Evolutionary conservation across 2,329 filamentous ascomycete species (phyloP), one percentile per base, ranked within the genome.

Genomic region (Shiraia sp.): DNA sequence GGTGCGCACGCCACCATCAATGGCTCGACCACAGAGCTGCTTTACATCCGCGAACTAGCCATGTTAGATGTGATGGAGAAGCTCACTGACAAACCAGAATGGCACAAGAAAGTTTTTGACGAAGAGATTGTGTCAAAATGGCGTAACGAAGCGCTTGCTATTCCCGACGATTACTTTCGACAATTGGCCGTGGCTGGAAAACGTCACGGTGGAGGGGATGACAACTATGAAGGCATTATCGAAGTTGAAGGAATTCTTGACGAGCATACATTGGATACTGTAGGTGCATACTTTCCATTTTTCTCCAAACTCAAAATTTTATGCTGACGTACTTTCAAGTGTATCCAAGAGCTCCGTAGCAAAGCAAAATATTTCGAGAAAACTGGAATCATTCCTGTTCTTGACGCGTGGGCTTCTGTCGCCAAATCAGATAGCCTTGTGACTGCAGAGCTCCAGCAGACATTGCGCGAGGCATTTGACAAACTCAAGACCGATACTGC

Each of bases 391-490:
- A 55, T 79, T 7, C 66, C 69, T 4, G 70, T 75, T 1, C 66
- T 79, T 14, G 78, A 81, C 38, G 68, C 70, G 2, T 48, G 49
- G n/a, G 60, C 63, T 4, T 69, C 71, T 23, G 66, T 81, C 4
- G 74, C 73, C 47, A 84, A 84, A 55, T 79, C 79, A 0, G 80
- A 84, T 57, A 62, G 48, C 1, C 57, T 72, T 2, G 61, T 83
- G 2, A 47, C 71, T 0, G 36, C 59, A 0, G 54, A 66, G 1
- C 49, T 80, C 3, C 59, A 67, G 4, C 12, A 74, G 1, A 61
- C 68, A 1, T 68, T 87, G 3, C 68, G 57, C 19, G 49, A 57
- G 2, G 75, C 72, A 1, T 74, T 79, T 23, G 58, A 62, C 1
- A 59, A 58, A 0, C 68, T 88, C 2, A 77, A 85, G 44, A 62